Evolutionary conservation across 257 asterid genomes (phyloP).

Genomic region (Primulina tabacum): DNA sequence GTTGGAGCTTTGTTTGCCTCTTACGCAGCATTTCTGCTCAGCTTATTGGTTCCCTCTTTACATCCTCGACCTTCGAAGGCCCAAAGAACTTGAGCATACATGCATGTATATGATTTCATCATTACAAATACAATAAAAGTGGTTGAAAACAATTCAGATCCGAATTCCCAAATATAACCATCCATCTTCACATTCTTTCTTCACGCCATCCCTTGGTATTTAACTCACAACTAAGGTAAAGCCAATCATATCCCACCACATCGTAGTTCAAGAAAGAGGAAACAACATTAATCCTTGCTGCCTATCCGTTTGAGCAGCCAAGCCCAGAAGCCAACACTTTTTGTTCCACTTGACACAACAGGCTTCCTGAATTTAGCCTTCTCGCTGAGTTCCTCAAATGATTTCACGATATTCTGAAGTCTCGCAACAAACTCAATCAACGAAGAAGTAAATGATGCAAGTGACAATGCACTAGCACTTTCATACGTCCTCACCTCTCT

Average conservation of each 20-base stretch:
- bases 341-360: constrained; percentile 25
- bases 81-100: background rate
- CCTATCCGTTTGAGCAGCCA: constrained; percentile 36
- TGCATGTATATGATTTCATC: background rate
- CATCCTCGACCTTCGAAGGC: background rate
- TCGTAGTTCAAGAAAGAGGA: background rate
- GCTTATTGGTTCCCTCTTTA: background rate
- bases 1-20: background rate
- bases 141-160: background rate
- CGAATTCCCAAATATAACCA: too few relatives aligned
- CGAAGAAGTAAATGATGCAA: too few relatives aligned
- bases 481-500: too few relatives aligned
- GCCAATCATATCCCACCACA: background rate
- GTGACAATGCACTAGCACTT: too few relatives aligned
- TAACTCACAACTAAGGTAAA: background rate
- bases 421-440: constrained; percentile 92
- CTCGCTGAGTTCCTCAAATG: constrained; percentile 71
- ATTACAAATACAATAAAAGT: too few relatives aligned
- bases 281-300: constrained; percentile 30
- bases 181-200: background rate
- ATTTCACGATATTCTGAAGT: constrained; percentile 75
- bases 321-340: constrained; percentile 39
- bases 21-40: background rate
- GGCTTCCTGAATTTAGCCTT: constrained; percentile 74
- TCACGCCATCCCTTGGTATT: background rate